phyloP scores from a whole-genome alignment of 768 basidiomycete species.

The Amanita polypyramis region DNA sequence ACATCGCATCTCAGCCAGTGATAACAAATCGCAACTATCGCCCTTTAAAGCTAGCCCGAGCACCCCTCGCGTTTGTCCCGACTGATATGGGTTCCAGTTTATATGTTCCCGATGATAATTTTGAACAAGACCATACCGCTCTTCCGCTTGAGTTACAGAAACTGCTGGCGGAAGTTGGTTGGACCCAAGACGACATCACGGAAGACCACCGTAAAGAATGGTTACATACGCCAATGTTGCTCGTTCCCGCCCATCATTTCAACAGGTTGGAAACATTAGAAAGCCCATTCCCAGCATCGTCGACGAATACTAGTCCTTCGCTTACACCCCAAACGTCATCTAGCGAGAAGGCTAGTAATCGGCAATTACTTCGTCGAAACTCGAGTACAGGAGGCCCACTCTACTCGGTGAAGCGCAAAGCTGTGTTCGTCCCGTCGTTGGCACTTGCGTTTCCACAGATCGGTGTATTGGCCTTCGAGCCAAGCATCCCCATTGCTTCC shows the following conservation, averaged over 20 bases:
- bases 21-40: slow-evolving; percentile 51
- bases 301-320: slow-evolving; percentile 21
- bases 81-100: slow-evolving; percentile 62
- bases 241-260: slow-evolving; percentile 47
- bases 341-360: slow-evolving; percentile 11
- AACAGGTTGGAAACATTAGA: slow-evolving; percentile 35
- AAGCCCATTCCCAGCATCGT: slow-evolving; percentile 15
- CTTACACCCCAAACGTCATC: slow-evolving; percentile 20
- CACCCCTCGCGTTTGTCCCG: slow-evolving; percentile 61
- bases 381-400: slow-evolving; percentile 39
- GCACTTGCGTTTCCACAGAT: slow-evolving; percentile 44
- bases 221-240: slow-evolving; percentile 55
- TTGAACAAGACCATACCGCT: slow-evolving; percentile 36
- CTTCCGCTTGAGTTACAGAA: slow-evolving; percentile 57
- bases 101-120: slow-evolving; percentile 45
- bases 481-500: slow-evolving; percentile 41
- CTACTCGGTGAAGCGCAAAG: slow-evolving; percentile 42
- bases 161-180: slow-evolving; percentile 64
- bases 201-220: slow-evolving; percentile 47
- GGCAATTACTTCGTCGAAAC: slow-evolving; percentile 42
- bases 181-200: slow-evolving; percentile 49
- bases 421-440: slow-evolving; percentile 57
- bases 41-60: slow-evolving; percentile 64
- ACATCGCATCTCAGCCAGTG: slow-evolving; percentile 52
- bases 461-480: slow-evolving; percentile 40